These are phyloP conservation scores for Beauveria bassiana DNA, from an alignment of 2,329 filamentous ascomycete genomes.

Conservation along the genomic window DNA sequence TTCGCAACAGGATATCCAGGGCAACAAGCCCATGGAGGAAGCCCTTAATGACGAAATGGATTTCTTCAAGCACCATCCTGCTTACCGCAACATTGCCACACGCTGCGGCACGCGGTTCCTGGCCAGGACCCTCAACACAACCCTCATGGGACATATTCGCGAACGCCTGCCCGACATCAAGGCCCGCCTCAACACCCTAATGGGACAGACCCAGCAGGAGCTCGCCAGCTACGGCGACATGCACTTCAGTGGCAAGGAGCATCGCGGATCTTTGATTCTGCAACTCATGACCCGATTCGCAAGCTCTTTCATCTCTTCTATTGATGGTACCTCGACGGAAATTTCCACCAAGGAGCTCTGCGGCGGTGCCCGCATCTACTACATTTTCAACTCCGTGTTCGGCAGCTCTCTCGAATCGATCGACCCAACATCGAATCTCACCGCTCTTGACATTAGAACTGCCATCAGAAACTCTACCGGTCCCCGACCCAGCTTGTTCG, in stretches of 20 bases:
- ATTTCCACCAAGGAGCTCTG: conserved; percentile 98
- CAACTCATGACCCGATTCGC: conserved; percentile 98
- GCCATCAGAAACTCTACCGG: conserved; percentile 98
- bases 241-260: conserved; percentile 95
- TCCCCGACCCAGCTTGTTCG: conserved; percentile 88
- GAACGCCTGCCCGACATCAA: conserved; percentile 97
- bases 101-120: conserved; percentile 91
- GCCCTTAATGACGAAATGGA: conserved; percentile 84
- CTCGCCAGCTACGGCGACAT: conserved; percentile 96
- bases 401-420: conserved; percentile 94
- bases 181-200: conserved; percentile 90
- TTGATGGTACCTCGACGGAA: conserved; percentile 95
- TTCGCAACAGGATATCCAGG: conserved; percentile 96
- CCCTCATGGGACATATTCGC: conserved; percentile 92
- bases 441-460: conserved; percentile 88
- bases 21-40: conserved; percentile 88
- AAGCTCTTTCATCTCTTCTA: conserved; percentile 95
- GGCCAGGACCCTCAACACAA: conserved; percentile 90
- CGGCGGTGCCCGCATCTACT: conserved; percentile 91
- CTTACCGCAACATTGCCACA: conserved; percentile 91
- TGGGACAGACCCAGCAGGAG: conserved; percentile 99
- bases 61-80: conserved; percentile 95
- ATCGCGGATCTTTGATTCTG: conserved; percentile 86
- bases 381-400: conserved; percentile 98
- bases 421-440: conserved; percentile 91